Evolutionary conservation across 1,284 basidiomycete genomes (phyloP), one percentile per base, ranked within the genome.

Genomic region (Ustilago trichophora): DNA sequence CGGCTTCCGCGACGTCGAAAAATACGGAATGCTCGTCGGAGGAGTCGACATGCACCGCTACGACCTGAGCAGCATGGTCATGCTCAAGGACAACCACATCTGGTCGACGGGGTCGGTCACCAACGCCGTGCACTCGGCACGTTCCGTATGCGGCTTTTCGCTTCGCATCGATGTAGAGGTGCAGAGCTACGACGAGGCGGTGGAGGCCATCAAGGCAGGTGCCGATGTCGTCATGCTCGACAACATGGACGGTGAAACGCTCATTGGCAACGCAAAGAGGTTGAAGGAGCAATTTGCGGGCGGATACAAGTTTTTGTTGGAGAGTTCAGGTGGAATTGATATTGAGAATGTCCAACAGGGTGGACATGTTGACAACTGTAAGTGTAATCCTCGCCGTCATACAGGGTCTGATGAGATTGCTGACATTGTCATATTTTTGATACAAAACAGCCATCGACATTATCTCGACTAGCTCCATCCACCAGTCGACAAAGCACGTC

Each of bases 81-180:
- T 98, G 95, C 88, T 99, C 77, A 98, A 98, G 83, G 95, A 98
- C 80, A 98, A 98, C 82, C 96, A 98, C 80, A 93, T 98, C 79
- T 98, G 93, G 94, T 94, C 93, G 7, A 91, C 90, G 24, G 93
- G 93, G 21, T 95, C 93, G 4, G 96, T 98, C 73, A 92, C 91
- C 0, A 84, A 88, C 38, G 95, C 95, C 2, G 89, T 98, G 62
- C 82, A 89, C 66, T 87, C 90, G 57, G 93, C 94, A 11, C 89
- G 93, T 26, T 84, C 87, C 64, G 93, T 93, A 22, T 93, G 92
- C 16, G 95, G 96, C 19, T 98, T 98, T 83, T 91, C 89, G 57
- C 84, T 95, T 41, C 87, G 92, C 26, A 89, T 99, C 47, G 95
- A 98, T 68, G 94, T 98, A 31, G 96, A 99, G 82, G 95, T 96